Percentiles rank a stretch among this genome's conserved stretches.
Conservation (phyloP, 2,329 filamentous ascomycete genomes). For the Xylariaceae sp. region DNA sequence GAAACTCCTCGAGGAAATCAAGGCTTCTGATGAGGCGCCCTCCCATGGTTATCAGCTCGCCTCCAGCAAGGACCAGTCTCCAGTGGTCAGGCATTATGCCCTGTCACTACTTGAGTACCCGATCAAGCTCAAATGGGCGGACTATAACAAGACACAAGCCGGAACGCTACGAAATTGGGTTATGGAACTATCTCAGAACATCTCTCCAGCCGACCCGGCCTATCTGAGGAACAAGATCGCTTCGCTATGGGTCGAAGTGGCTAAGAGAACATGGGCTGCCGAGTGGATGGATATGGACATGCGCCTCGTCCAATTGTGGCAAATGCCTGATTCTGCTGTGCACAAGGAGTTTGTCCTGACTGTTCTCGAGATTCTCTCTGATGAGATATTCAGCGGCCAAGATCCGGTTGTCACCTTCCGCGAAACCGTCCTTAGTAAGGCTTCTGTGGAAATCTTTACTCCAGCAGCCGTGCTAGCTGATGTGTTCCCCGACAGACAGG, state of each 20-base stretch:
- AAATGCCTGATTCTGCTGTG: conserved; percentile 55
- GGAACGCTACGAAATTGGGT: conserved; percentile 70
- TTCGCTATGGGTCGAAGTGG: conserved; percentile 90
- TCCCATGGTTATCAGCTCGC: conserved; percentile 82
- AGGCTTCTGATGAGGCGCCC: conserved; percentile 73
- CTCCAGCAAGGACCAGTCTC: conserved; percentile 66
- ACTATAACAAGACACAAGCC: conserved; percentile 66
- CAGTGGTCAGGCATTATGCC: conserved; percentile 88
- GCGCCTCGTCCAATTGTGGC: conserved; percentile 79
- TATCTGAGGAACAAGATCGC: conserved; percentile 93
- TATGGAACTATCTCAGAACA: conserved; percentile 68
- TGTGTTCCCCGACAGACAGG: conserved; percentile 68
- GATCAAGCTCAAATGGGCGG: conserved; percentile 78
- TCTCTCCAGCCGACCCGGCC: conserved; percentile 67
- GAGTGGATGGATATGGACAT: conserved; percentile 96
- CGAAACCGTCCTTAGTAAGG: conserved; percentile 78
- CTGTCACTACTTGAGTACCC: conserved; percentile 87
- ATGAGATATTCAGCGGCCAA: conserved; percentile 89
- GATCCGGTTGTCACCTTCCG: conserved; percentile 81
- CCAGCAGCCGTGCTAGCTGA: conserved; percentile 71
- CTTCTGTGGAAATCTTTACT: conserved; percentile 91
- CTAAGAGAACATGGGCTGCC: conserved; percentile 86
- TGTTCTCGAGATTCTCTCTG: conserved; percentile 85
- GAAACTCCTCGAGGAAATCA: conserved; percentile 79
- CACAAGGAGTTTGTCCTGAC: conserved; percentile 84